phyloP scores from a whole-genome alignment of 2,329 filamentous ascomycete species.

The Colletotrichum sp. region DNA sequence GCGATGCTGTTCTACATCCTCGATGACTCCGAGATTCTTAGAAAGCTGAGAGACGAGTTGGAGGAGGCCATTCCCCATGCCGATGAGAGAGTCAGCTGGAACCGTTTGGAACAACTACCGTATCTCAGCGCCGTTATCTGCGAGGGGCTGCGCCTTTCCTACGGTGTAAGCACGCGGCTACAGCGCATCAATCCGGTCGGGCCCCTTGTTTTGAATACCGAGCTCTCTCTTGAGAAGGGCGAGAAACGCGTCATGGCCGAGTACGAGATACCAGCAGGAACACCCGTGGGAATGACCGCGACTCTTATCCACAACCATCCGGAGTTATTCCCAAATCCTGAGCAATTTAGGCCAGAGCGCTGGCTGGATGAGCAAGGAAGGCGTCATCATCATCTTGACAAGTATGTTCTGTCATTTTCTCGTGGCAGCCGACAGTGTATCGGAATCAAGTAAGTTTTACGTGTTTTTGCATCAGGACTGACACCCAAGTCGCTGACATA shows the following conservation, averaged over 20 bases:
- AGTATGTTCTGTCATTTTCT: background rate
- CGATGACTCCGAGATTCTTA: background rate
- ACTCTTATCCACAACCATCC: conserved; percentile 28
- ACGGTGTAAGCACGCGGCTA: background rate
- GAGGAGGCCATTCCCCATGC: background rate
- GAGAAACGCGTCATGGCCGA: conserved; percentile 29
- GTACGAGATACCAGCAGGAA: conserved; percentile 32
- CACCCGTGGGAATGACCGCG: conserved; percentile 40
- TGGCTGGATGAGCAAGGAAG: conserved; percentile 17
- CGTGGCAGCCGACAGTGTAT: background rate
- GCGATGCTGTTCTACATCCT: background rate
- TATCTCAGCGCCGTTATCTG: conserved; percentile 41
- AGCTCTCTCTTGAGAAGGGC: background rate
- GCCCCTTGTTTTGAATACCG: conserved; percentile 42
- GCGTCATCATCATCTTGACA: background rate
- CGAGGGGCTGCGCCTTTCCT: conserved; percentile 24
- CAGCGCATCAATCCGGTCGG: conserved; percentile 24
- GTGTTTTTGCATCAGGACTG: background rate
- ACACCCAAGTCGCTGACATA: background rate
- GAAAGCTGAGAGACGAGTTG: background rate
- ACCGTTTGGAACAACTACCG: conserved; percentile 23
- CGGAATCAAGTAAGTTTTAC: background rate
- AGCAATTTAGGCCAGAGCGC: conserved; percentile 28
- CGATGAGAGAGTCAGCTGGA: background rate
- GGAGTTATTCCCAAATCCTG: conserved; percentile 24